Evolutionary conservation across 1,284 basidiomycete species (phyloP), one percentile per base, ranked within the genome.

Genomic region (Tilletia setariae): DNA sequence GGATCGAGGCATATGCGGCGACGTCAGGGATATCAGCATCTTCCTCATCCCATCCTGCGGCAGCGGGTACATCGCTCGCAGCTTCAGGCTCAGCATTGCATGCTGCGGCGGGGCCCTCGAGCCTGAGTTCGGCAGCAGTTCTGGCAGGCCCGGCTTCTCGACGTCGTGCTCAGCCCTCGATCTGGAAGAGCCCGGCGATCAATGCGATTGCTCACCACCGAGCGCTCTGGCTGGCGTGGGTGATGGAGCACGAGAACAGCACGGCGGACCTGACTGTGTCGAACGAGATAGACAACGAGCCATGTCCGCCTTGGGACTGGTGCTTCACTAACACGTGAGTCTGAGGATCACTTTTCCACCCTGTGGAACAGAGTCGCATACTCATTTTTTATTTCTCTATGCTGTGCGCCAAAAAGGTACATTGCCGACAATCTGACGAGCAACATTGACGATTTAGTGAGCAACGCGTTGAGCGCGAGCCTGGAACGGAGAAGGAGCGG

Each of bases 231-330:
- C 56, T 40, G 11, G 66, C 67, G 40, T 76, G 71, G 62, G 68
- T 75, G 11, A 47, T 70, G 15, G 70, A 75, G 30, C 59, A 66
- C 62, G 74, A 76, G 61, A 16, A 49, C 44, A 62, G 70, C 21
- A 62, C 63, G 23, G 28, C 47, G 3, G 71, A 70, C 0, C 49
- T 79, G 13, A 65, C 59, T 8, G 46, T 76, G 25, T 23, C 42
- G n/a, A 74, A 75, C 53, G 42, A 43, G 8, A 64, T 67, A 9
- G 46, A 73, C 11, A 51, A 63, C 53, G 73, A 79, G 19, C 72
- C 68, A n/a, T 66, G 72, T 21, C 77, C 77, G 19, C 73, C 76
- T 1, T 74, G 66, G 68, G 72, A 79, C 59, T 79, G 77, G 56
- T 63, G 32, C 21, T 78, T 70, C 70, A 69, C 67, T 1, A 71